Evolutionary conservation across 345 rosid genomes (phyloP).

Genomic region (Eucalyptus marginata): DNA sequence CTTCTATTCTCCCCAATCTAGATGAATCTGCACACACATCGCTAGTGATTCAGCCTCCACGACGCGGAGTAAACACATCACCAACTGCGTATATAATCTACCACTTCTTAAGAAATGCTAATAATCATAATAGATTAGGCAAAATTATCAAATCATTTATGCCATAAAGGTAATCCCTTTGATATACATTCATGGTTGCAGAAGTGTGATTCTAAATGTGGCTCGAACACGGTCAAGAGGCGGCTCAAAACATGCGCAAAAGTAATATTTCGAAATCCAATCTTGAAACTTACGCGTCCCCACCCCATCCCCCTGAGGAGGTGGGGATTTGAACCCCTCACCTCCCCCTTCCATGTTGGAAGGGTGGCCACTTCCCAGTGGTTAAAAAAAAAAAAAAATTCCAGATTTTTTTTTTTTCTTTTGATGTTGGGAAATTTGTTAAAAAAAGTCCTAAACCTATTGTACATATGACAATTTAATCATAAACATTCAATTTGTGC

Average conservation of each 20-base stretch:
- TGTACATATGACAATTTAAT: no score
- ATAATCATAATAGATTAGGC: background rate
- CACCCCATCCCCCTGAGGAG: no score
- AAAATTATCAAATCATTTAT: background rate
- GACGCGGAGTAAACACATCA: background rate
- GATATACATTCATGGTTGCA: background rate
- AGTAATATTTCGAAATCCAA: no score
- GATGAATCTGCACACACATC: background rate
- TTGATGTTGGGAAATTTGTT: background rate
- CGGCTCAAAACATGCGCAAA: background rate
- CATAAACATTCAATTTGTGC: no score
- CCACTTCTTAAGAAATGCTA: background rate
- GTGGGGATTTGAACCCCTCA: no score
- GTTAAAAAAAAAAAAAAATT: no score
- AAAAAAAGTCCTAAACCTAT: background rate
- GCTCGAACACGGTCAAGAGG: background rate
- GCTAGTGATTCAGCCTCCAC: background rate
- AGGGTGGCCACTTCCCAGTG: background rate
- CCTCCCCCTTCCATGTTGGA: no score
- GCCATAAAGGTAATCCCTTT: background rate
- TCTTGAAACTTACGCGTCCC: no score
- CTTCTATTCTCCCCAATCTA: background rate
- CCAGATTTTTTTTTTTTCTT: no score
- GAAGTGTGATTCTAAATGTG: background rate
- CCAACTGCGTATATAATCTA: background rate